Base-by-base conservation (phyloP, 139 green algal species). In the Auxenochlorella protothecoides region DNA sequence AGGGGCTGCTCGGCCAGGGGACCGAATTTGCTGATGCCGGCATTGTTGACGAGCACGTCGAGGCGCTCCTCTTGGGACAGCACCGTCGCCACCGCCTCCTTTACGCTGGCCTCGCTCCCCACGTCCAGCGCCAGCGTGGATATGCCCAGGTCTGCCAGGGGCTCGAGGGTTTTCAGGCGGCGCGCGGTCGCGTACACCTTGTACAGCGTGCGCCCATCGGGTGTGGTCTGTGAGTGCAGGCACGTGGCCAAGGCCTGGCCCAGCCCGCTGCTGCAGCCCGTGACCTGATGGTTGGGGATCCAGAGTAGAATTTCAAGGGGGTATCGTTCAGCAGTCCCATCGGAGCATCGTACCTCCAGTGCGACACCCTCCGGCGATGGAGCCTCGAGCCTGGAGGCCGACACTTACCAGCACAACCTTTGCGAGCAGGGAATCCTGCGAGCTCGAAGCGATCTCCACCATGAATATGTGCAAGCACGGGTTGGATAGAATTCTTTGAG, bases 191-290 rank as follows among this genome's bases (percentile, higher is more conserved):
- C 79, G 62, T 86, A 85, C 14, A 85, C 80, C 14, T 27, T 27
- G 70, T 51, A 63, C 4, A 55, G 52, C 59, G 59, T 13, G 12
- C 53, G 44, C 51, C 66, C 55, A 55, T 64, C 53, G 52, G 9
- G 11, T 52, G 53, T 9, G 2, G 55, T 69, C 61, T 73, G n/a
- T 7, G 55, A 52, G 6, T 72, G 44, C 55, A 89, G 74, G 52
- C 53, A 63, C 4, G 15, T 27, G 52, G 83, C 80, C 59, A 87
- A 66, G 10, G 75, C 83, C 6, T 84, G 59, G 56, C 83, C 83
- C 16, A 87, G 78, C 3, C 83, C 83, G 44, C 77, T 83, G 52
- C 69, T 83, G 54, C 82, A 87, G 5, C 82, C 82, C 8, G 82
- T 87, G 16, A 87, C 75, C 66, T 86, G 70, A 44, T 44, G 27